A percentile compares a stretch with the other conserved stretches of the same genome.
Evolutionary conservation across 306 rosid species (phyloP).

Genomic region (Lathyrus oleraceus): DNA sequence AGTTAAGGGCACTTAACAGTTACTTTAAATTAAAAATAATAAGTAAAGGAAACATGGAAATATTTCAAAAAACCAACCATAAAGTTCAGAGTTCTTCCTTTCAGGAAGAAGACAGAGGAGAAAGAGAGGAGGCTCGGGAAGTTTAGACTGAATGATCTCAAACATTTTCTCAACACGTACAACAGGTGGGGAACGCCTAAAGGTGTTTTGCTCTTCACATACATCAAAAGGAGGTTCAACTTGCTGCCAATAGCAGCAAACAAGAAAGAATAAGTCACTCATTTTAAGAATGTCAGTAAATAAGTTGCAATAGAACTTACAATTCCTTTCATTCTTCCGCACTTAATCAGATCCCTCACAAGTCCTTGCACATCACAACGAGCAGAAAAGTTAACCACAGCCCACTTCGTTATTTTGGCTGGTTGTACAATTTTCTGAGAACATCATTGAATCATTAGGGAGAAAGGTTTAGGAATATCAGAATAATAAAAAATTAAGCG

Average conservation of each 20-base stretch:
- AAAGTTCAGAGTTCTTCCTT: conserved; percentile 85
- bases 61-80: conserved; percentile 51
- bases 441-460: neutral
- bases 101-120: conserved; percentile 88
- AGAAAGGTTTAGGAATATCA: too few relatives aligned
- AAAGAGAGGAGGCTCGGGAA: conserved; percentile 74
- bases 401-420: conserved; percentile 63
- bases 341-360: conserved; percentile 61
- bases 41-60: neutral
- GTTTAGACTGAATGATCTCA: conserved; percentile 57
- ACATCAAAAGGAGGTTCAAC: conserved; percentile 59
- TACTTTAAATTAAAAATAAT: neutral
- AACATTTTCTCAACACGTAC: conserved; percentile 88
- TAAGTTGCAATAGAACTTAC: conserved; percentile 48
- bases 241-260: conserved; percentile 41
- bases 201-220: conserved; percentile 60
- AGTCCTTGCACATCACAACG: conserved; percentile 71
- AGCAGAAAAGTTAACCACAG: conserved; percentile 80
- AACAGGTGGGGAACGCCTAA: conserved; percentile 73
- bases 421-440: conserved; percentile 72
- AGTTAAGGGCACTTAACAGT: too few relatives aligned
- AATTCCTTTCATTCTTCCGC: conserved; percentile 76
- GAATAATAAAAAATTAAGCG: neutral
- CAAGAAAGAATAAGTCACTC: neutral
- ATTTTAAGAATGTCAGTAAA: neutral